Evolutionary conservation across 2,329 filamentous ascomycete species (phyloP), one percentile per base, ranked within the genome.

Genomic region (Paraphaeosphaeria minitans): DNA sequence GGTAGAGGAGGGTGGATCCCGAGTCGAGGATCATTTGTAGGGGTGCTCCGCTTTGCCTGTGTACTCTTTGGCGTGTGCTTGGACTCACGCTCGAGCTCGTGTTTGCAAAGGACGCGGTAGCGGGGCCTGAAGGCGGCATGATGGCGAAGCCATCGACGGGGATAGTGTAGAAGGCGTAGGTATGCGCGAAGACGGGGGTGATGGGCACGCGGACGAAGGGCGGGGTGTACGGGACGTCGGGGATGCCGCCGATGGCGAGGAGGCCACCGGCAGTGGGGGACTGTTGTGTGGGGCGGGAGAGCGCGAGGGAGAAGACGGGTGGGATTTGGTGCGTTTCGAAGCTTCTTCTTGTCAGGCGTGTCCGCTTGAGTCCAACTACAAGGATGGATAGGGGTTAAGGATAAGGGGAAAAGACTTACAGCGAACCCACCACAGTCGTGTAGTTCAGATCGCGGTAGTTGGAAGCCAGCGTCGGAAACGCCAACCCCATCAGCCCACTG

Each of bases 171-270:
- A 64, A 72, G 9, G 68, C 65, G 58, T 68, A 73, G 8, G 61
- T 57, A 37, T 55, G 41, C 2, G 47, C 22, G 6, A 47, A 7
- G 14, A 67, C 35, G 5, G 66, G 64, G 6, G 57, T 49, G 27
- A 72, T 67, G 37, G 61, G 56, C 1, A 66, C 65, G 35, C 59
- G 58, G 29, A 65, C 63, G 29, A 66, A 73, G 46, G 50, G 19
- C 9, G 51, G 37, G 21, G 67, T 56, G 46, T 63, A 56, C 1
- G 54, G 27, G 4, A 71, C 53, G 43, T 63, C 42, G 0, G 69
- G 69, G 45, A 73, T 66, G 35, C 72, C 70, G 47, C 72, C 71
- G 37, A 75, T 65, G n/a, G 72, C 72, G 5, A 75, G 62, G n/a
- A 68, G 48, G 50, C 72, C 71, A 47, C 71, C 70, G 13, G 52